Conservation (phyloP, 306 rosid species). For the Clitoria ternatea region DNA sequence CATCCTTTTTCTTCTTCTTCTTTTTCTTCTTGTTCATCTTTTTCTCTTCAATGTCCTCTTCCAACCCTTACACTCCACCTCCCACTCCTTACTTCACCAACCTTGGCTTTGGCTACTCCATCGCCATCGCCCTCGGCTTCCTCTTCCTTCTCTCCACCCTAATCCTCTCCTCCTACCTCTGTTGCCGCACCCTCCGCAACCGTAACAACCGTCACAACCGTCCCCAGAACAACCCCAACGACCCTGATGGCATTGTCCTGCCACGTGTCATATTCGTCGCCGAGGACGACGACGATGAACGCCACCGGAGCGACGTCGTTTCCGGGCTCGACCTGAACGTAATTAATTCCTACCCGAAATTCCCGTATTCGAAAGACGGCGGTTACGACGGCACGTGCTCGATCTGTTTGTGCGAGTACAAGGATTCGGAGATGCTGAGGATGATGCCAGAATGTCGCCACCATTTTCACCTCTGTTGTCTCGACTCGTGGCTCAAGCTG, state of each 20-base stretch:
- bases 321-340: slow-evolving; percentile 58
- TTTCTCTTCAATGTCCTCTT: slow-evolving; percentile 18
- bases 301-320: slow-evolving; percentile 9
- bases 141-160: slow-evolving; percentile 79
- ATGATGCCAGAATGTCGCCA: slow-evolving; percentile 98
- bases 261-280: slow-evolving; percentile 82
- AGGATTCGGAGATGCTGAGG: slow-evolving; percentile 79
- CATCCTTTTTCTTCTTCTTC: background rate
- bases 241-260: slow-evolving; percentile 52
- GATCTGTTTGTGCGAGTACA: slow-evolving; percentile 79
- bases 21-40: background rate
- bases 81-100: slow-evolving; percentile 50
- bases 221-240: no score
- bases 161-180: slow-evolving; percentile 82
- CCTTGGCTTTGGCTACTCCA: slow-evolving; percentile 86
- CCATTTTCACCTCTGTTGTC: slow-evolving; percentile 68
- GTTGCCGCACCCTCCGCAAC: slow-evolving; percentile 59
- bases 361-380: slow-evolving; percentile 36
- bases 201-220: background rate
- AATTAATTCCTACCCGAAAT: slow-evolving; percentile 79
- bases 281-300: slow-evolving; percentile 42
- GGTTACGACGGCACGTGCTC: slow-evolving; percentile 48
- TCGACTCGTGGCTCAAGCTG: slow-evolving; percentile 88
- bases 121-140: slow-evolving; percentile 85
- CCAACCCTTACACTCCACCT: slow-evolving; percentile 27